Evolutionary conservation across 495 filamentous ascomycete genomes (phyloP), one percentile per base, ranked within the genome.

Genomic region (Neurospora pannonica): DNA sequence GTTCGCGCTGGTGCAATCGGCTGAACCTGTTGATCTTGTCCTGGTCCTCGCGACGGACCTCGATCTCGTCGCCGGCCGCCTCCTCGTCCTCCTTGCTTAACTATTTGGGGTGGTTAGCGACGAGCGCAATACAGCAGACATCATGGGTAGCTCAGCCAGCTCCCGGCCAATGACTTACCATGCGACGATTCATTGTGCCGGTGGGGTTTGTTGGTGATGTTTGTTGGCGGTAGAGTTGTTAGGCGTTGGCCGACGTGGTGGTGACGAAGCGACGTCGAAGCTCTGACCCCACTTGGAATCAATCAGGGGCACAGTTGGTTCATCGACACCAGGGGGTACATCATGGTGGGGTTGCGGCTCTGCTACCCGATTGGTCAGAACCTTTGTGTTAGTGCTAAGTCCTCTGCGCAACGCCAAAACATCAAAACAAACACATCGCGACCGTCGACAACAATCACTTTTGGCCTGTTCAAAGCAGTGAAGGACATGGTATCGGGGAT

Each of bases 11-110:
- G 82, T 99, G 97, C 70, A 99, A 86, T 43, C 94, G 90, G 82
- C 95, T 98, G 86, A 99, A 99, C 71, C 91, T 92, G 84, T 98
- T 99, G 88, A 99, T 99, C 83, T 94, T 97, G 83, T 99, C 94
- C 82, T 99, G 96, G 81, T 99, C 96, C 78, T 97, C 95, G 77
- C 94, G 92, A 43, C 95, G 92, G 71, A 99, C 96, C 81, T 97
- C 92, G 75, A 93, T 91, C 74, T 98, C 94, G 46, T 95, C 92
- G 67, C 88, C 86, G 72, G 86, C 91, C 38, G 90, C 85, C 15
- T 90, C 84, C 83, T 98, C 96, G 73, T 99, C 96, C 82, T 97
- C 96, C 80, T 91, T 94, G 19, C 93, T 93, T 76, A 99, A 91
- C 96, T 99, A 80, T 34, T n/a, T 2, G 9, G 2, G n/a, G 60